phyloP scores from a whole-genome alignment of 2,329 filamentous ascomycete species.

The Diaporthe nobilis region DNA sequence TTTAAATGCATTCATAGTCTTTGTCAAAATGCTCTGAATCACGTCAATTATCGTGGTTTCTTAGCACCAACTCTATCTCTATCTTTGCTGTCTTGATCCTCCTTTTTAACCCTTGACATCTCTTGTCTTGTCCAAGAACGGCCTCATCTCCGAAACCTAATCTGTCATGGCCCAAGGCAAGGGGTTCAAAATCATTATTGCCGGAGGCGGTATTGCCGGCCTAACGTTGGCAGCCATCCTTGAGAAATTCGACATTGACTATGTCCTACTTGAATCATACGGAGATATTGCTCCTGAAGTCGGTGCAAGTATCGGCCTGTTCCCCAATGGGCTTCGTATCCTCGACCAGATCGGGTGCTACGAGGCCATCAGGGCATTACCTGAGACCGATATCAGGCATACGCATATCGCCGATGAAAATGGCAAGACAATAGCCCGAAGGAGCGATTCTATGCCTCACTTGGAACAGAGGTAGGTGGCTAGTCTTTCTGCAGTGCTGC shows the following conservation, averaged over 20 bases:
- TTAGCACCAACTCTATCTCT: not conserved
- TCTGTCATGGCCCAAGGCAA: constrained; percentile 7
- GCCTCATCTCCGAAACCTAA: not conserved
- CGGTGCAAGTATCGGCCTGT: constrained; percentile 63
- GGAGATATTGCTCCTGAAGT: constrained; percentile 58
- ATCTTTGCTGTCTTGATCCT: not conserved
- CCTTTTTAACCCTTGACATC: not conserved
- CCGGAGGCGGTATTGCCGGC: constrained; percentile 63
- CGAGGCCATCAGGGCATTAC: constrained; percentile 45
- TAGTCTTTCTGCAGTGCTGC: not conserved
- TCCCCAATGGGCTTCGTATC: constrained; percentile 59
- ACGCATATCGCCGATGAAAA: not conserved
- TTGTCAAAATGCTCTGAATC: too few relatives aligned
- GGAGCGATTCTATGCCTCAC: not conserved
- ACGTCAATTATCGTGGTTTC: not conserved
- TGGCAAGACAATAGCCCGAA: not conserved
- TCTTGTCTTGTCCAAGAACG: not conserved
- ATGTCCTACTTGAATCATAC: constrained; percentile 62
- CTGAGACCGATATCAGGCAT: not conserved
- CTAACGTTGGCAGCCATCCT: constrained; percentile 59
- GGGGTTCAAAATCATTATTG: constrained; percentile 56
- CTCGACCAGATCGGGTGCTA: constrained; percentile 64
- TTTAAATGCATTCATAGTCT: not conserved
- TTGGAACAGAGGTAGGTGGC: constrained; percentile 1
- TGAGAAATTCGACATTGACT: constrained; percentile 61